phyloP scores from a whole-genome alignment of 2,329 filamentous ascomycete species.

The Didymella sp. region DNA sequence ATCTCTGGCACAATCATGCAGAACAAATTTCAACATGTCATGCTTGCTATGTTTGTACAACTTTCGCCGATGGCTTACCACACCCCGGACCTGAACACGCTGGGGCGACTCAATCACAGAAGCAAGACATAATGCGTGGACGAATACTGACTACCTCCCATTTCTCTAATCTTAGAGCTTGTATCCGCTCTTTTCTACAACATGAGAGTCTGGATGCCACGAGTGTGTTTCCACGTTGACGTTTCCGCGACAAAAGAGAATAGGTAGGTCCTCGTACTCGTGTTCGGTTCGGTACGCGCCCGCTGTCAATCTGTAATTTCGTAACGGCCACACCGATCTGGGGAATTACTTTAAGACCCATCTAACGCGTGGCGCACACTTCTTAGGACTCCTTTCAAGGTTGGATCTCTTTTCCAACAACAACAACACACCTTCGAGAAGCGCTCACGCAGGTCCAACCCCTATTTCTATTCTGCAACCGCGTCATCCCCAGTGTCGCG shows the following conservation, averaged over 20 bases:
- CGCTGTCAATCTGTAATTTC: constrained; percentile 1
- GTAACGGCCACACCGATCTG: background rate
- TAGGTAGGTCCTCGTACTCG: constrained; percentile 6
- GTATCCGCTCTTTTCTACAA: too few relatives aligned
- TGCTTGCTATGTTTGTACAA: constrained; percentile 23
- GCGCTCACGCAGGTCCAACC: background rate
- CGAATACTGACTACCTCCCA: too few relatives aligned
- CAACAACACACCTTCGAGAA: background rate
- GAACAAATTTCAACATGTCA: constrained; percentile 23
- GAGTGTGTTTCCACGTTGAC: too few relatives aligned
- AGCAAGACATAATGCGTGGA: constrained; percentile 50
- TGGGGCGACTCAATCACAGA: background rate
- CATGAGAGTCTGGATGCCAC: too few relatives aligned
- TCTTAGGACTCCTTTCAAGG: background rate
- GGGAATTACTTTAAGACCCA: background rate
- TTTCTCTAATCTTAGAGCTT: too few relatives aligned
- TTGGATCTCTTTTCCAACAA: too few relatives aligned
- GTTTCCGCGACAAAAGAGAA: too few relatives aligned
- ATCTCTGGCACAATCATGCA: constrained; percentile 44
- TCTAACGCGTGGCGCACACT: background rate
- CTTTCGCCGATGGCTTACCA: constrained; percentile 22
- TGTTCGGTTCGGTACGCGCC: constrained; percentile 9
- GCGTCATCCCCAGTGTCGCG: constrained; percentile 9
- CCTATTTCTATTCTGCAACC: background rate
- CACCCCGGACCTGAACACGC: constrained; percentile 19